Evolutionary conservation across 2,329 filamentous ascomycete species (phyloP).

Genomic region (Sclerotinia minor): DNA sequence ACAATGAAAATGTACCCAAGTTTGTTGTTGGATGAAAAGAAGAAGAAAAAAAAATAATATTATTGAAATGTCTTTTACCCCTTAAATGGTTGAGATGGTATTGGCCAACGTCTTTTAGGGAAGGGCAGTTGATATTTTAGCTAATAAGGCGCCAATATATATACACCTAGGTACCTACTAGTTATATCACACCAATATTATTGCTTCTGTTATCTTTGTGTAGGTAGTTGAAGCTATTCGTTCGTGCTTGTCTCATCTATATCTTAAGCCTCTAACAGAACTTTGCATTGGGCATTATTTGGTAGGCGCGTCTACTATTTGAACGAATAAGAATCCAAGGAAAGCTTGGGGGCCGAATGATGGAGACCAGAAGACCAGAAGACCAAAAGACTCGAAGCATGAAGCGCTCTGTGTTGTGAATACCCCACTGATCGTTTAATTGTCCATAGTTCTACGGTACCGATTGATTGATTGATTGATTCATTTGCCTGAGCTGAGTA

Average conservation of each 20-base stretch:
- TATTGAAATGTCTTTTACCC: slow-evolving; percentile 12
- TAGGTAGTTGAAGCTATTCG: neutral
- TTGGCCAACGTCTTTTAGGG: neutral
- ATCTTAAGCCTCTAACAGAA: slow-evolving; percentile 18
- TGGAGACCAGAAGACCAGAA: neutral
- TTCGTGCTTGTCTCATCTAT: slow-evolving; percentile 22
- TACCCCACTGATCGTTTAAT: slow-evolving; percentile 19
- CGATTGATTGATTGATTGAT: neutral
- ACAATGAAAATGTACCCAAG: slow-evolving; percentile 8
- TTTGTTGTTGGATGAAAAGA: neutral
- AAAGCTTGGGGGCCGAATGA: neutral
- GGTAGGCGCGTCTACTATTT: neutral
- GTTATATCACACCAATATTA: neutral
- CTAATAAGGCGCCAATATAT: neutral
- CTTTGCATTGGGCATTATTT: slow-evolving; percentile 24
- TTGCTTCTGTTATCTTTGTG: neutral
- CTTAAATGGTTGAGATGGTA: slow-evolving; percentile 6
- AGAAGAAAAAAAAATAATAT: neutral
- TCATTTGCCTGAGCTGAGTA: neutral
- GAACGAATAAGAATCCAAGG: slow-evolving; percentile 14
- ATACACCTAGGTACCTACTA: too few species aligned
- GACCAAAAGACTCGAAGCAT: neutral
- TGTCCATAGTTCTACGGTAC: neutral
- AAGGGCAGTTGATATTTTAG: slow-evolving; percentile 7
- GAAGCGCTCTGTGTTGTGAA: slow-evolving; percentile 17